Conservation (phyloP, 495 filamentous ascomycete genomes). For the Annulohypoxylon maeteangense region DNA sequence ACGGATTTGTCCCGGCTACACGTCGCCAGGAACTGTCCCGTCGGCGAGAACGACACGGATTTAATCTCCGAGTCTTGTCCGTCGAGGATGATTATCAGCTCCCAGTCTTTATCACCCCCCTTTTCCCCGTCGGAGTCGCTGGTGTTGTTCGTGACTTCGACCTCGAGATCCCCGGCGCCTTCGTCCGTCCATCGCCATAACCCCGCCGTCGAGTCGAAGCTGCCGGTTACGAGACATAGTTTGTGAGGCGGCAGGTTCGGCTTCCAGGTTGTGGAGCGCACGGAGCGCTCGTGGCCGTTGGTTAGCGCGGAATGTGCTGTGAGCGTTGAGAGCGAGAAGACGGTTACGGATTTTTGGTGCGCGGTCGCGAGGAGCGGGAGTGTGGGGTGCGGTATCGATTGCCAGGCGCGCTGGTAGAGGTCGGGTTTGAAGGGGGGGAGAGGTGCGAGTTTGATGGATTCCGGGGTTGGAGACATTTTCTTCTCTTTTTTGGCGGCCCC, state of each 20-base stretch:
- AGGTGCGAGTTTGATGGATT: constrained; percentile 42
- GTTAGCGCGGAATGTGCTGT: constrained; percentile 79
- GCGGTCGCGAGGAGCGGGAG: constrained; percentile 90
- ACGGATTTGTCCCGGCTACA: constrained; percentile 92
- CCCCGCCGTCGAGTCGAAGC: constrained; percentile 89
- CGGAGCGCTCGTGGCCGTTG: constrained; percentile 88
- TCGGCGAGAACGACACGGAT: constrained; percentile 79
- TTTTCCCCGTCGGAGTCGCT: background rate
- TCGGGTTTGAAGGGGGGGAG: constrained; percentile 68
- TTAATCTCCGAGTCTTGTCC: constrained; percentile 97
- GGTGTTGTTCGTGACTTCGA: constrained; percentile 21
- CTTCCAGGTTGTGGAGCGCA: constrained; percentile 86
- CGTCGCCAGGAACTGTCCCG: constrained; percentile 84
- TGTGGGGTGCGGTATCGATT: constrained; percentile 82
- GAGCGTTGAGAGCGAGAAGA: constrained; percentile 87
- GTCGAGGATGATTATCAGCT: constrained; percentile 85
- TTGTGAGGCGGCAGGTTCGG: constrained; percentile 68
- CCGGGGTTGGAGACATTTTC: constrained; percentile 33
- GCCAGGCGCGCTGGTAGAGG: constrained; percentile 86
- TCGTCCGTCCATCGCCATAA: constrained; percentile 80
- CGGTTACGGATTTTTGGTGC: constrained; percentile 82
- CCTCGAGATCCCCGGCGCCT: constrained; percentile 38
- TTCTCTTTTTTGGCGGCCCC: background rate
- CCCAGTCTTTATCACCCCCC: constrained; percentile 77
- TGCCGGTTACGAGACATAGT: constrained; percentile 86